These are phyloP conservation scores for Neopestalotiopsis rosae DNA, from an alignment of 2,329 filamentous ascomycete genomes.

Conservation along the genomic window DNA sequence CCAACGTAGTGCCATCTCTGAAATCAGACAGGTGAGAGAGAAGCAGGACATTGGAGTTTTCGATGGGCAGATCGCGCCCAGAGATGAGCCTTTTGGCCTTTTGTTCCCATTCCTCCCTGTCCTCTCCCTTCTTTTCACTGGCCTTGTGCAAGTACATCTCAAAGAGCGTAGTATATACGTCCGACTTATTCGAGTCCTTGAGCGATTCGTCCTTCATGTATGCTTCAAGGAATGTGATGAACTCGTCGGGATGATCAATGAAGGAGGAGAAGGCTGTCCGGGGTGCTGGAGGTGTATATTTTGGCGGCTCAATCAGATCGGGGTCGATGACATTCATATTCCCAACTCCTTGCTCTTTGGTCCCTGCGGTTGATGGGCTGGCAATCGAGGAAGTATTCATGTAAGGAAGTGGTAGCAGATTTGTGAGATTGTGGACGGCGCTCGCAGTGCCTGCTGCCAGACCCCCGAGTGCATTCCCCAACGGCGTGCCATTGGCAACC, in stretches of 20 bases:
- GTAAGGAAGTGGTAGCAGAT: slow-evolving; percentile 83
- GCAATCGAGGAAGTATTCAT: slow-evolving; percentile 70
- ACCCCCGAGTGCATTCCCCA: slow-evolving; percentile 38
- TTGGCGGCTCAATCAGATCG: slow-evolving; percentile 49
- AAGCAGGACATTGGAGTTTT: slow-evolving; percentile 91
- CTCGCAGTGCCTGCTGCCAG: slow-evolving; percentile 67
- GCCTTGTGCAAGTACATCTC: slow-evolving; percentile 98
- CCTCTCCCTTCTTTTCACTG: slow-evolving; percentile 70
- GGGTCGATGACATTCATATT: slow-evolving; percentile 59
- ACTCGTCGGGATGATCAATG: slow-evolving; percentile 90
- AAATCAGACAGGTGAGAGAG: slow-evolving; percentile 93
- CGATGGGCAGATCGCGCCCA: slow-evolving; percentile 80
- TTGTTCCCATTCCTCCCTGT: slow-evolving; percentile 80
- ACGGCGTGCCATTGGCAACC: slow-evolving; percentile 37
- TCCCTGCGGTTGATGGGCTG: slow-evolving; percentile 56
- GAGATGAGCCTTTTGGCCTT: slow-evolving; percentile 92
- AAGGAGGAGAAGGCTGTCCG: slow-evolving; percentile 94
- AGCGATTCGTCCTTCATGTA: slow-evolving; percentile 76
- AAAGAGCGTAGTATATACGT: slow-evolving; percentile 93
- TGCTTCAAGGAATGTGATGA: slow-evolving; percentile 90
- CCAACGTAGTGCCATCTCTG: slow-evolving; percentile 85
- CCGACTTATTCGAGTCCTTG: slow-evolving; percentile 76
- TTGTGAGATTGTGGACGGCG: slow-evolving; percentile 85
- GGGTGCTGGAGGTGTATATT: slow-evolving; percentile 82
- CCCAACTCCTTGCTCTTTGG: slow-evolving; percentile 55